Percentiles rank a stretch among this genome's conserved stretches.
Evolutionary conservation across 78 protist genomes (phyloP).

Genomic region (Dictyostelium citrinum): DNA sequence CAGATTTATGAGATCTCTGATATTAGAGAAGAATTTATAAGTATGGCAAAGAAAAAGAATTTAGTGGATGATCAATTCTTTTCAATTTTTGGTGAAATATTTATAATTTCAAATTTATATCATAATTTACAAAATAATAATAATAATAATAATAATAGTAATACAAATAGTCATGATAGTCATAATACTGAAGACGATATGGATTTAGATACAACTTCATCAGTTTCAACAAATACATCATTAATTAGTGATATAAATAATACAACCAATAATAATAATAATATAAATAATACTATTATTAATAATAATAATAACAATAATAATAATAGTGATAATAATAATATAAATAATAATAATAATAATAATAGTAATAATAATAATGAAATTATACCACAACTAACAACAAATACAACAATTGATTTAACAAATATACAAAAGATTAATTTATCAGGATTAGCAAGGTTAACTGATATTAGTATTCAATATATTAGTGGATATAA

Average conservation of each 20-base stretch:
- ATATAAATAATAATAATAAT: not conserved
- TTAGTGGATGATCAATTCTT: constrained; percentile 70
- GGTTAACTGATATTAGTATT: constrained; percentile 9
- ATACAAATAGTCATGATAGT: constrained; percentile 6
- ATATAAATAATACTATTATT: not conserved
- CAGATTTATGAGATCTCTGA: constrained; percentile 38
- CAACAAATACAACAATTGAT: not conserved
- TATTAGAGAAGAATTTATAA: constrained; percentile 47
- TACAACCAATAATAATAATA: not conserved
- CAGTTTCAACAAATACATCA: not conserved
- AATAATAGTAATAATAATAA: not conserved
- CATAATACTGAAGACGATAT: not conserved
- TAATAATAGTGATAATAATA: not conserved
- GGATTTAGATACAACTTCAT: not conserved
- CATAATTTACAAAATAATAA: not conserved
- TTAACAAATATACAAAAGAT: not conserved
- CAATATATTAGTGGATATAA: constrained; percentile 9
- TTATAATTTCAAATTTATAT: constrained; percentile 20
- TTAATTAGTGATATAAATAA: not conserved
- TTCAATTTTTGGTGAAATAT: constrained; percentile 56
- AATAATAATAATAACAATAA: not conserved
- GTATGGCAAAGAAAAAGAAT: constrained; percentile 37
- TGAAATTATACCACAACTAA: not conserved
- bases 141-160: not conserved
- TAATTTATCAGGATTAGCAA: constrained; percentile 34